Evolutionary conservation across 768 basidiomycete species (phyloP).

Genomic region (Lactarius pseudohatsudake): DNA sequence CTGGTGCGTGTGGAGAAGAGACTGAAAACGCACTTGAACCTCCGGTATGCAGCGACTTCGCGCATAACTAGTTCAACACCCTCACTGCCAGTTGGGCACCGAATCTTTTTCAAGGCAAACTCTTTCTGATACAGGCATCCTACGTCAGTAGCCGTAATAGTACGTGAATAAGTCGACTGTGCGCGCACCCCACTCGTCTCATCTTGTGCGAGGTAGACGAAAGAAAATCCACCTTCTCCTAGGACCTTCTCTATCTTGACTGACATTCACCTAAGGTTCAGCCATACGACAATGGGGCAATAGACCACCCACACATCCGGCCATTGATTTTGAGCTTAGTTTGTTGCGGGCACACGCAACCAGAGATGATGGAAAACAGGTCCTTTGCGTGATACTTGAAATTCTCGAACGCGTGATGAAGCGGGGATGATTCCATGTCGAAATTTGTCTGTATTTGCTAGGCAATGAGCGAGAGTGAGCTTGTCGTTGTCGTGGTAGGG

Average conservation of each 20-base stretch:
- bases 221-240: slow-evolving; percentile 95
- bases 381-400: slow-evolving; percentile 78
- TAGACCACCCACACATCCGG: slow-evolving; percentile 69
- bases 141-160: slow-evolving; percentile 14
- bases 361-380: slow-evolving; percentile 76
- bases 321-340: slow-evolving; percentile 95
- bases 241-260: slow-evolving; percentile 90
- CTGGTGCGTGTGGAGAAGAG: not conserved
- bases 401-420: slow-evolving; percentile 48
- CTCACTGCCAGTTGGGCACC: slow-evolving; percentile 86
- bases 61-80: slow-evolving; percentile 87
- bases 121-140: slow-evolving; percentile 53
- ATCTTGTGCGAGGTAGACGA: slow-evolving; percentile 86
- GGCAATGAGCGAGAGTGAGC: not conserved
- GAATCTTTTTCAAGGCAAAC: slow-evolving; percentile 96
- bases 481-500: not conserved
- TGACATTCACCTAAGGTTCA: slow-evolving; percentile 33
- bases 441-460: not conserved
- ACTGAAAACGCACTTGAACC: slow-evolving; percentile 72
- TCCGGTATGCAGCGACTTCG: slow-evolving; percentile 89
- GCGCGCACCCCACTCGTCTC: slow-evolving; percentile 72
- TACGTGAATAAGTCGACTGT: slow-evolving; percentile 32
- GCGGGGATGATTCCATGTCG: slow-evolving; percentile 20
- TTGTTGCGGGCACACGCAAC: slow-evolving; percentile 76
- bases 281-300: not conserved